A percentile compares a stretch with the other conserved stretches of the same genome.
These are phyloP conservation scores for Nematocida homosporus DNA, from an alignment of 371 early-diverging fungal species.

Conservation along the genomic window DNA sequence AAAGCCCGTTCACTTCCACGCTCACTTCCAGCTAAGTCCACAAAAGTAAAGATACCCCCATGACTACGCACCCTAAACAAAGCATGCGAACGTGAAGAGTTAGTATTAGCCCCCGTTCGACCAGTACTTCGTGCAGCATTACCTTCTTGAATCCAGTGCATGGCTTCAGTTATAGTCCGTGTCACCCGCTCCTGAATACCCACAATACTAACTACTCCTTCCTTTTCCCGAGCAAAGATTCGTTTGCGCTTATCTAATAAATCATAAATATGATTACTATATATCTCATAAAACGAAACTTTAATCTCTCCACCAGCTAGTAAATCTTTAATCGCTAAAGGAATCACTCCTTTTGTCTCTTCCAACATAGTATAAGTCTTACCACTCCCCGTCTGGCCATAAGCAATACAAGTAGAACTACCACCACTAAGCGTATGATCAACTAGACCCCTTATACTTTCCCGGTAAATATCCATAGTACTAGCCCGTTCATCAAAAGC, in stretches of 20 bases:
- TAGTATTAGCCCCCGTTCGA: constrained; percentile 46
- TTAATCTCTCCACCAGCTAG: constrained; percentile 76
- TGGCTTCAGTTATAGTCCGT: constrained; percentile 74
- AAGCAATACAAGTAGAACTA: constrained; percentile 75
- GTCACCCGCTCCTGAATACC: constrained; percentile 68
- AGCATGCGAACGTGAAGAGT: constrained; percentile 55
- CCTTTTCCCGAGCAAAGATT: constrained; percentile 58
- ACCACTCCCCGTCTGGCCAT: constrained; percentile 94
- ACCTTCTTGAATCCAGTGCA: constrained; percentile 74
- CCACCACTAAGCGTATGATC: constrained; percentile 85
- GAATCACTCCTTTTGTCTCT: constrained; percentile 71
- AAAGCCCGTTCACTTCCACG: constrained; percentile 68
- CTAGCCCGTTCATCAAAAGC: constrained; percentile 77
- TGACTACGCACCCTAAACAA: constrained; percentile 72
- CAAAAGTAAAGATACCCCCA: constrained; percentile 70
- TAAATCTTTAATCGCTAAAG: constrained; percentile 75
- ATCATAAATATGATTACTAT: constrained; percentile 78
- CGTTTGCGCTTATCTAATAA: constrained; percentile 70
- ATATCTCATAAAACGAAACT: constrained; percentile 84
- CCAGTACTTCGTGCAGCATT: constrained; percentile 69
- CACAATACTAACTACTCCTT: constrained; percentile 51
- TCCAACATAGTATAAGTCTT: constrained; percentile 89
- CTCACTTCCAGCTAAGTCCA: constrained; percentile 67
- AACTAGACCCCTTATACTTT: constrained; percentile 82
- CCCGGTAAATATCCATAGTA: constrained; percentile 80